Percentiles rank a stretch among this genome's conserved stretches.
Evolutionary conservation across 768 basidiomycete genomes (phyloP).

Genomic region (Lactarius tabidus): DNA sequence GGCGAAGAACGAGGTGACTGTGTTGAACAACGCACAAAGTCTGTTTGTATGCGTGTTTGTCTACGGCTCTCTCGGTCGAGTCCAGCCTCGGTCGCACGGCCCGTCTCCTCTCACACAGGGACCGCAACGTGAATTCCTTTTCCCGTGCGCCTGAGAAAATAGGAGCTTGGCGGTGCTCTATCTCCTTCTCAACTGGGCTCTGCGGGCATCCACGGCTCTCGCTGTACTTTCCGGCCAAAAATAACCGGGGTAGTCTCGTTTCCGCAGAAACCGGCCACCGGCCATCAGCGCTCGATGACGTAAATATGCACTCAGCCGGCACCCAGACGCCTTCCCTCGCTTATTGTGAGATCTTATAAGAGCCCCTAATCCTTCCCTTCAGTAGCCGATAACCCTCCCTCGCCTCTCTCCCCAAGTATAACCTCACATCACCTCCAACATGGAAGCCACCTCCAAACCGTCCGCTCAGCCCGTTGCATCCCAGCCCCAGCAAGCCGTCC

Average conservation of each 20-base stretch:
- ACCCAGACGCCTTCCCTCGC: background rate
- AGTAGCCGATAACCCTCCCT: background rate
- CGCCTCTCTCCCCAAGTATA: background rate
- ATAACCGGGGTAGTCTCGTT: background rate
- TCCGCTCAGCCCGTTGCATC: conserved; percentile 35
- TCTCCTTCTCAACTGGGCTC: background rate
- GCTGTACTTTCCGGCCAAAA: background rate
- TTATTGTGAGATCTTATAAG: conserved; percentile 7
- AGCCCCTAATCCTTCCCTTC: background rate
- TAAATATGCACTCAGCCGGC: background rate
- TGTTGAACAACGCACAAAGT: background rate
- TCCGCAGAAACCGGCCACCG: background rate
- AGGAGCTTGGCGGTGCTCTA: no score
- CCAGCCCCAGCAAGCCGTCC: conserved; percentile 56
- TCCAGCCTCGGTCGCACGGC: no score
- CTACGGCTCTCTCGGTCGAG: background rate
- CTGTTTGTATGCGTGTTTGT: background rate
- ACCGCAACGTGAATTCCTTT: no score
- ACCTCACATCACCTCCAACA: conserved; percentile 3
- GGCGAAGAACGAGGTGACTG: background rate
- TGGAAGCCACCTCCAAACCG: conserved; percentile 32
- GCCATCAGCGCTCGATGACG: background rate
- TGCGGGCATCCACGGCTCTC: background rate
- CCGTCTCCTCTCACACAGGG: no score
- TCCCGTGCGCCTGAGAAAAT: no score